Base-by-base conservation (phyloP, 164 flowering plant species). In the Chimonanthus praecox region DNA sequence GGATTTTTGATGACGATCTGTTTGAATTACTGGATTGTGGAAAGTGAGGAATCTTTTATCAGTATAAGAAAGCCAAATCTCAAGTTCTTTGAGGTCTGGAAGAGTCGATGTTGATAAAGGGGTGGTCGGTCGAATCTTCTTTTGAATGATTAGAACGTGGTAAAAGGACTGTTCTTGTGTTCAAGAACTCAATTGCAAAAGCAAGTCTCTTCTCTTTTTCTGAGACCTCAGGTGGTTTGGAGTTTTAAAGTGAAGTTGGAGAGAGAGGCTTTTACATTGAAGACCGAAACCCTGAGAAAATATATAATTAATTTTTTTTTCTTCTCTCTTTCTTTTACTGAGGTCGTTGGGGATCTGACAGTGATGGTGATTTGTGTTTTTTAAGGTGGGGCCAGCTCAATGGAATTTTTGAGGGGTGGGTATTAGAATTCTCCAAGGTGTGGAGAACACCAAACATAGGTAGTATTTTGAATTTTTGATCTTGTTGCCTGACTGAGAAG, bases 371-470 rank as follows among this genome's bases (percentile, higher is more conserved):
- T 70, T 74, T 68, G 10, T n/a, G 67, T 21, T 20, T 58, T 62
- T 20, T 67, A 69, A 33, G 47, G 49, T 70, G 64, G 21, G 48
- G 7, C 15, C 21, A 48, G 72, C 0, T 70, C 4, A 58, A 15
- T 61, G 16, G 44, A 43, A 48, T 47, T 45, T 44, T 60, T 65
- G 45, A 49, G 46, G 21, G 16, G 11, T 71, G 80, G 67, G 77
- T 71, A 66, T 48, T 69, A 33, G 15, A 61, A 72, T 67, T 67
- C 33, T 33, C 33, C 4, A 49, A 20, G 68, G 65, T 63, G 69
- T 51, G 75, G 67, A 73, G 45, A 58, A 71, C 58, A 7, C 45
- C 78, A 75, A 67, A 61, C 65, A 78, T 76, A 75, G 78, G 64
- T 21, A 61, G 48, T 43, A 74, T 68, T 71, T 74, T 63, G 47